A percentile compares a stretch with the other conserved stretches of the same genome.
These are phyloP conservation scores for Mucor plumbeus DNA, from an alignment of 371 early-diverging fungal genomes.

Conservation along the genomic window DNA sequence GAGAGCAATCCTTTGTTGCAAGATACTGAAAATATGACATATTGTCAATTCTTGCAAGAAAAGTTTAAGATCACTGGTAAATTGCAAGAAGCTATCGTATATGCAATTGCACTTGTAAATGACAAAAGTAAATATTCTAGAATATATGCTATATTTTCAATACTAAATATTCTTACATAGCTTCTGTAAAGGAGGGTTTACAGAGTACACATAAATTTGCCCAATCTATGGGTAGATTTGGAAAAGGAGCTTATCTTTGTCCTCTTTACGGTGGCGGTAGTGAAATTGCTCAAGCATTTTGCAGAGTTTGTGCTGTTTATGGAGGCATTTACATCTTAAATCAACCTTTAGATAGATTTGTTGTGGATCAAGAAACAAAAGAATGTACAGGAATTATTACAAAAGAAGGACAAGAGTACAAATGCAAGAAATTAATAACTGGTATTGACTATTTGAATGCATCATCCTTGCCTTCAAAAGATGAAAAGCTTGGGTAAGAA, in stretches of 20 bases:
- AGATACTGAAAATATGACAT: constrained; percentile 38
- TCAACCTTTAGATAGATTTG: constrained; percentile 45
- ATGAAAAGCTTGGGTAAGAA: constrained; percentile 31
- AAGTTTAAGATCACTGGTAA: constrained; percentile 72
- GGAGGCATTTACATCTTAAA: constrained; percentile 89
- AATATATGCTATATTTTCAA: too few species aligned
- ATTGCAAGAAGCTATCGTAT: constrained; percentile 69
- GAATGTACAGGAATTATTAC: constrained; percentile 52
- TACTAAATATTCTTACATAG: constrained; percentile 25
- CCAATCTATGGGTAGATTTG: constrained; percentile 87
- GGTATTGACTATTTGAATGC: constrained; percentile 58
- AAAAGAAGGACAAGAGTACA: constrained; percentile 51
- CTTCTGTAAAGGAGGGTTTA: constrained; percentile 66
- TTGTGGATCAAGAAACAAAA: constrained; percentile 40
- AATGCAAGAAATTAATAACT: constrained; percentile 53
- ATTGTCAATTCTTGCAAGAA: constrained; percentile 54
- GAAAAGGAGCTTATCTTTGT: constrained; percentile 81
- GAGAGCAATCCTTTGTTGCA: constrained; percentile 39
- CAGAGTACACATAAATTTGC: constrained; percentile 70
- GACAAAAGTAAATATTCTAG: constrained; percentile 34
- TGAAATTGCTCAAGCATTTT: constrained; percentile 92
- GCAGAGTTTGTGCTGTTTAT: constrained; percentile 87
- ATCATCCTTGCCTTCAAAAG: constrained; percentile 39
- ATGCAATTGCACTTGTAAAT: constrained; percentile 74
- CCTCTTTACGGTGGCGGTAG: constrained; percentile 90